Evolutionary conservation across 495 filamentous ascomycete species (phyloP).

Genomic region (Polyplosphaeria fusca): DNA sequence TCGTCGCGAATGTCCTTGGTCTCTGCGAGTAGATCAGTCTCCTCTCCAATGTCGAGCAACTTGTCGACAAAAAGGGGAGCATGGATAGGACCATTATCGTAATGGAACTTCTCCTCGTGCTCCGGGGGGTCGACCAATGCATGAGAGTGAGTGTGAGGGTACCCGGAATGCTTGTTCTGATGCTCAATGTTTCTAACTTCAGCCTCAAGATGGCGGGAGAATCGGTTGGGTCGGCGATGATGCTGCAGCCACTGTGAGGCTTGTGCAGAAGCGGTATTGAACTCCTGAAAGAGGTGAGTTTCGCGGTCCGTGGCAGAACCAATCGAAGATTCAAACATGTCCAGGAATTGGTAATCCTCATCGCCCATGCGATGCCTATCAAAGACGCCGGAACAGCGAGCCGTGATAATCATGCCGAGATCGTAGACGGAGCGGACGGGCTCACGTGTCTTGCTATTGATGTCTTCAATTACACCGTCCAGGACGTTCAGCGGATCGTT

Average conservation of each 20-base stretch:
- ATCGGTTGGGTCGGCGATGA: conserved; percentile 52
- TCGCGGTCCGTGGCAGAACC: conserved; percentile 63
- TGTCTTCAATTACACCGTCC: conserved; percentile 64
- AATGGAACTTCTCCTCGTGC: conserved; percentile 31
- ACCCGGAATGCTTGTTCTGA: conserved; percentile 40
- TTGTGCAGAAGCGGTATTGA: conserved; percentile 59
- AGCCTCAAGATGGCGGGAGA: conserved; percentile 30
- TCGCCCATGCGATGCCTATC: conserved; percentile 61
- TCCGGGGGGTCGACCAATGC: conserved; percentile 11
- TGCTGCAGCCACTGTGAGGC: conserved; percentile 61
- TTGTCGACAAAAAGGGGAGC: conserved; percentile 58
- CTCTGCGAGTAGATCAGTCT: conserved; percentile 63
- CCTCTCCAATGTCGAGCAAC: conserved; percentile 64
- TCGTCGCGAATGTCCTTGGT: conserved; percentile 72
- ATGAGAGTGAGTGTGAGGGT: conserved; percentile 31
- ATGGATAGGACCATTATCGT: conserved; percentile 25
- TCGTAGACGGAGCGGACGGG: conserved; percentile 63
- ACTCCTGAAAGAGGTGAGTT: conserved; percentile 60
- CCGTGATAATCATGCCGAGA: conserved; percentile 62
- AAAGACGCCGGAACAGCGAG: conserved; percentile 62
- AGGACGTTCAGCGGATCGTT: conserved; percentile 64
- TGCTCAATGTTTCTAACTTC: conserved; percentile 29
- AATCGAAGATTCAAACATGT: conserved; percentile 70
- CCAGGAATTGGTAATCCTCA: conserved; percentile 65
- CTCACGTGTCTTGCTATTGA: conserved; percentile 65